Evolutionary conservation across 192 early-diverging fungal species (phyloP), one percentile per base, ranked within the genome.

Genomic region (Entomortierella beljakovae): DNA sequence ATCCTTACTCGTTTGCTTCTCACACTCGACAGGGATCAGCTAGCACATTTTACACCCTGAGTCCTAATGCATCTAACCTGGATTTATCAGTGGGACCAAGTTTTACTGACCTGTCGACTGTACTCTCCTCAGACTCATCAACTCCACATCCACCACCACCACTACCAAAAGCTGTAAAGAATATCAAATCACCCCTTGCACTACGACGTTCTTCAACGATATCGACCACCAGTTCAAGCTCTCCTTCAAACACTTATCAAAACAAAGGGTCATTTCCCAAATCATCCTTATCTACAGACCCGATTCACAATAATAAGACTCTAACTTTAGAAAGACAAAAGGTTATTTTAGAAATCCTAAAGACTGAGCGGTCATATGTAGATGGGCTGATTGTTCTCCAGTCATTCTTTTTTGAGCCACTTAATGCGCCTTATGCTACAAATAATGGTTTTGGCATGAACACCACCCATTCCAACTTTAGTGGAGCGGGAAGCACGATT

Each of bases 321-420:
- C 26, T 71, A 25, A 76, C 75, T 11, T 63, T 68, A 32, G 83
- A 90, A 71, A 81, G 94, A 22, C 72, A 84, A 63, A 83, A 88
- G 49, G 91, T 97, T 15, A 85, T 93, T 25, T 84, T 86, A 4
- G 96, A 97, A 80, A 89, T 97, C 20, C 72, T 96, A 18, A 82
- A 87, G 57, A 96, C 96, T 1, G 96, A 97, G 75, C 77, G 89
- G 43, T 94, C 93, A 3, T 97, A 97, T 69, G 94, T 97, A 15
- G 85, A 92, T 33, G 90, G 92, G 35, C 79, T 97, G 33, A 72
- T 87, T 43, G 83, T 90, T 57, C 69, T 97, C 2, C 83, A 93
- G 33, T 57, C 64, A 0, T 34, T 79, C 48, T 80, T 73, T 64
- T 70, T 65, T 25, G 70, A 80, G n/a, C 65, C 68, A 8, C 25